A percentile compares a stretch with the other conserved stretches of the same genome.
Evolutionary conservation across 495 filamentous ascomycete genomes (phyloP).

Genomic region (Rusavskia elegans): DNA sequence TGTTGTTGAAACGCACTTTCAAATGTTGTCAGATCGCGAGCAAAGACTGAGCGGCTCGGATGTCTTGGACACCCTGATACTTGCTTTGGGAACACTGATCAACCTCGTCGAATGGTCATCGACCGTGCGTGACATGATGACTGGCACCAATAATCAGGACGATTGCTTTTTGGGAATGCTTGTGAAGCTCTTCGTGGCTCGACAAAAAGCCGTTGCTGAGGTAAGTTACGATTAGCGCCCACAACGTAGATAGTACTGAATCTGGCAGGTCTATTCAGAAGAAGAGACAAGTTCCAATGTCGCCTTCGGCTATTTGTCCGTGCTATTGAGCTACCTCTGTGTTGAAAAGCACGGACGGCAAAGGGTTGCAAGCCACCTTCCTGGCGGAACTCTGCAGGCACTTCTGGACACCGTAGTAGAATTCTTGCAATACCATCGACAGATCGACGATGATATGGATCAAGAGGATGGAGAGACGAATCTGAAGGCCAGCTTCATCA

Average conservation of each 20-base stretch:
- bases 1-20: constrained; percentile 28
- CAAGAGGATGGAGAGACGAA: constrained; percentile 18
- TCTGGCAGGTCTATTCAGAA: constrained; percentile 59
- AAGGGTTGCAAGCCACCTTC: constrained; percentile 34
- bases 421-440: constrained; percentile 63
- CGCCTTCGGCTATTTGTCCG: constrained; percentile 75
- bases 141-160: constrained; percentile 11
- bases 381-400: constrained; percentile 40
- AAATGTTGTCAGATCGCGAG: constrained; percentile 22
- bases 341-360: constrained; percentile 35
- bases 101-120: constrained; percentile 73
- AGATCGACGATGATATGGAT: constrained; percentile 42
- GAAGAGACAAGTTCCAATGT: constrained; percentile 76
- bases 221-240: constrained; percentile 18
- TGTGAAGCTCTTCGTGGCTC: constrained; percentile 24
- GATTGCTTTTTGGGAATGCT: constrained; percentile 26
- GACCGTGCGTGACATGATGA: constrained; percentile 27
- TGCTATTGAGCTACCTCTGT: constrained; percentile 69
- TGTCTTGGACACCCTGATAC: constrained; percentile 53
- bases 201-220: constrained; percentile 27
- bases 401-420: constrained; percentile 71
- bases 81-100: constrained; percentile 71
- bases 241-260: not conserved
- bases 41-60: constrained; percentile 27
- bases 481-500: constrained; percentile 35